Base-by-base conservation (phyloP, 257 asterid species). In the Handroanthus guayacan region DNA sequence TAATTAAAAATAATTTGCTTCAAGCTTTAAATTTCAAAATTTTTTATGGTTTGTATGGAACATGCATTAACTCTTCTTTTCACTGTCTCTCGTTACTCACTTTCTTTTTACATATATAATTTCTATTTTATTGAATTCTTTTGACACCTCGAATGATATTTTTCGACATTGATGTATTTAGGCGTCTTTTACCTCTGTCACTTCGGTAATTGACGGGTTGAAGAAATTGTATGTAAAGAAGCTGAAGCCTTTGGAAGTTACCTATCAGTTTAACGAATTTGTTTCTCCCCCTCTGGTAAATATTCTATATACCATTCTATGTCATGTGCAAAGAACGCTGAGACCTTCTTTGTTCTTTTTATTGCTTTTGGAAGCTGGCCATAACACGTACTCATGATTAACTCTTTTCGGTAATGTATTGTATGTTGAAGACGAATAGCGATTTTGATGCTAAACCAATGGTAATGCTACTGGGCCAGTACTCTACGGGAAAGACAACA, bases 401-500 rank as follows among this genome's bases (percentile, higher is more conserved):
- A 77, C 78, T 51, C 78, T 62, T 69, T 39, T 55, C 54, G 47
- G 3, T 36, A 20, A 65, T 83, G 72, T 10, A 34, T 54, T 65
- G 37, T 78, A n/a, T 70, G 44, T 44, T 70, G 62, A 57, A 77
- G 84, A 68, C 88, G n/a, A 81, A 75, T 76, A 90, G 96, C 55
- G 97, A 92, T 79, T 92, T 92, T 78, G 97, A 92, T 71, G 96
- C 94, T 65, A 92, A 88, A 84, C 94, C 97, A 3, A 92, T 92
- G 97, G 96, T 90, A 79, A 90, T 90, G 97, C 87, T 92, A 25
- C 78, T 92, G 87, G 97, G 97, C 62, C 97, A 92, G 78, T 90
- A 92, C 81, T 92, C 96, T 54, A 92, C 96, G 0, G 94, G 96
- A 37, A 92, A 92, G 80, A 92, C 97, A 62, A 92, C 97, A 63